phyloP scores from a whole-genome alignment of 306 rosid species.

The Trifolium repens region DNA sequence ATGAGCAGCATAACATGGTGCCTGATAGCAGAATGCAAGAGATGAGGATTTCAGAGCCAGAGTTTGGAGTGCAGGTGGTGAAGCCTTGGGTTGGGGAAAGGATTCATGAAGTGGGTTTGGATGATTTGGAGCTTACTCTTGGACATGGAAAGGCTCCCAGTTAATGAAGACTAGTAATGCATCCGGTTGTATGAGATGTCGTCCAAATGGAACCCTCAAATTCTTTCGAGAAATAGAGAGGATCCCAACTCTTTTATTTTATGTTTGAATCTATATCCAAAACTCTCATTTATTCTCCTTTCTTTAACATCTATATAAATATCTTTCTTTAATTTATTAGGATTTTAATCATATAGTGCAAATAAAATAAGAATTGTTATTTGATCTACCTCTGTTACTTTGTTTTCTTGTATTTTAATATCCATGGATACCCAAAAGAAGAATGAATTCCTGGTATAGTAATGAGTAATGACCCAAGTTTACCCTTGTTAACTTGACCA shows the following conservation, averaged over 20 bases:
- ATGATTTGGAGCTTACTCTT: conserved; percentile 94
- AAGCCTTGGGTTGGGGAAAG: conserved; percentile 97
- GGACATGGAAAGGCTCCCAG: conserved; percentile 67
- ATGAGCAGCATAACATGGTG: conserved; percentile 45
- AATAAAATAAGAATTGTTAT: conserved; percentile 4
- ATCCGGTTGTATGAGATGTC: neutral
- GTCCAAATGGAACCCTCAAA: neutral
- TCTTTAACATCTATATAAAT: neutral
- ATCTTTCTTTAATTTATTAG: neutral
- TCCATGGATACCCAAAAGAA: conserved; percentile 6
- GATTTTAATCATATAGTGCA: neutral
- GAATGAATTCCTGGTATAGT: neutral
- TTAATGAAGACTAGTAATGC: conserved; percentile 24
- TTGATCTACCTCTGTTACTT: neutral
- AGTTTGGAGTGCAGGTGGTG: conserved; percentile 64
- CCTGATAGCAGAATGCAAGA: conserved; percentile 49
- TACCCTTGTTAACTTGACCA: neutral
- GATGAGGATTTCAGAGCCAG: conserved; percentile 59
- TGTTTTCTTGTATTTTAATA: conserved; percentile 14
- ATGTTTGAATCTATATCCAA: conserved; percentile 37
- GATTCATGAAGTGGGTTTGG: conserved; percentile 88
- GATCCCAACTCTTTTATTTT: conserved; percentile 14
- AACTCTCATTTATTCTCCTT: conserved; percentile 13
- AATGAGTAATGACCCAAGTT: neutral
- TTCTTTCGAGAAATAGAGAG: conserved; percentile 3